Evolutionary conservation across 148 eudicot species (phyloP), one percentile per base, ranked within the genome.

Genomic region (Nyssa sinensis): DNA sequence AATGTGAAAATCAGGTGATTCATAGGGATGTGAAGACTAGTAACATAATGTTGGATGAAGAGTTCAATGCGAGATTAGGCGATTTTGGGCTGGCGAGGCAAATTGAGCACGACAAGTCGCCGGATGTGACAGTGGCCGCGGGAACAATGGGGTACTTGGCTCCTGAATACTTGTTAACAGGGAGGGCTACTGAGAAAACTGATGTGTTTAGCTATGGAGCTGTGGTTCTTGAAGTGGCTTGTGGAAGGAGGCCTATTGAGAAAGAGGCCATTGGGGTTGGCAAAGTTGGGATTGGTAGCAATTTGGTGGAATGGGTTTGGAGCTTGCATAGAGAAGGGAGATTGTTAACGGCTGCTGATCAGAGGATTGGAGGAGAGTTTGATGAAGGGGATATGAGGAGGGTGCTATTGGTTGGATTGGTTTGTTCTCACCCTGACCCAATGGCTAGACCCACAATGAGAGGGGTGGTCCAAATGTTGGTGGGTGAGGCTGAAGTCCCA

Each of bases 111-210:
- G 92, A 92, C 4, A 88, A 85, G 69, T 89, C 97, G 0, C 92
- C 94, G 24, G 94, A 88, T 25, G 88, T 89, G 29, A 88, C 94
- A 0, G 88, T 82, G 62, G 92, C 92, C 1, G 97, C 94, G 1
- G 97, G 97, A 29, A 92, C 97, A 27, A 92, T 92, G 97, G 97
- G 97, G 60, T 92, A 92, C 71, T 60, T 92, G 57, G 97, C 97
- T 2, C 97, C 97, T 1, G 97, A 92, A 64, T 92, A 90, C 29
- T 72, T 92, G 14, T 5, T 88, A 16, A 92, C 92, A 0, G 94
- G 97, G 0, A 77, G 92, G 3, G 97, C 97, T 0, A 86, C 87
- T 0, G 94, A 90, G 62, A 90, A 85, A 21, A 88, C 92, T 0
- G 97, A 92, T 51, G 92, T 86, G 7, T 92, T 83, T 21, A 90